These are phyloP conservation scores for Yarrowia divulgata DNA, from an alignment of 805 yeast species.

Conservation along the genomic window DNA sequence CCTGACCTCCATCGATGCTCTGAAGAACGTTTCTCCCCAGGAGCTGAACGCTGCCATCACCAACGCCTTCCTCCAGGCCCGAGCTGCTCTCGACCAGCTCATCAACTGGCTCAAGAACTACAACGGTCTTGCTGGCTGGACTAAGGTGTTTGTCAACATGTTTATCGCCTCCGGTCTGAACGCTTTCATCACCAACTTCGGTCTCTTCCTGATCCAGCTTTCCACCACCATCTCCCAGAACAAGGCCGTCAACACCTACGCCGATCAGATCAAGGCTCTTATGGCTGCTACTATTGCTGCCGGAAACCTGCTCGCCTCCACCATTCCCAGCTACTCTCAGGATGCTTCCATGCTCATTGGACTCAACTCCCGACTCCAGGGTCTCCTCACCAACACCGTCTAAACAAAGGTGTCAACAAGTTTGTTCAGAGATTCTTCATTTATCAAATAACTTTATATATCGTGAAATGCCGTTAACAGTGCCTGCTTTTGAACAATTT, in stretches of 20 bases:
- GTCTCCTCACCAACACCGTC: slow-evolving; percentile 16
- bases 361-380: slow-evolving; percentile 34
- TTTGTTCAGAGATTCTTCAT: neutral
- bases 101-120: slow-evolving; percentile 36
- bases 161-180: slow-evolving; percentile 29
- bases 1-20: slow-evolving; percentile 25
- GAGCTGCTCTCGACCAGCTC: slow-evolving; percentile 29
- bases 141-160: slow-evolving; percentile 32
- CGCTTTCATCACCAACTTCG: slow-evolving; percentile 35
- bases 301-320: slow-evolving; percentile 3
- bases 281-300: slow-evolving; percentile 16
- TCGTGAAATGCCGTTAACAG: neutral
- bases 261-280: slow-evolving; percentile 20
- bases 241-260: slow-evolving; percentile 32
- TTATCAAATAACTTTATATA: slow-evolving; percentile 7
- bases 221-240: slow-evolving; percentile 27
- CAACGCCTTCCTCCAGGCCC: slow-evolving; percentile 22
- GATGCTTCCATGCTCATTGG: slow-evolving; percentile 25
- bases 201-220: slow-evolving; percentile 29
- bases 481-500: neutral
- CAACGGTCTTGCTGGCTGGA: slow-evolving; percentile 39
- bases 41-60: slow-evolving; percentile 20
- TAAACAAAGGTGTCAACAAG: neutral
- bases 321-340: slow-evolving; percentile 31
- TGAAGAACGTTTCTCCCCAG: slow-evolving; percentile 31